Evolutionary conservation across 2,329 filamentous ascomycete genomes (phyloP).

Genomic region (Fusarium scirpi): DNA sequence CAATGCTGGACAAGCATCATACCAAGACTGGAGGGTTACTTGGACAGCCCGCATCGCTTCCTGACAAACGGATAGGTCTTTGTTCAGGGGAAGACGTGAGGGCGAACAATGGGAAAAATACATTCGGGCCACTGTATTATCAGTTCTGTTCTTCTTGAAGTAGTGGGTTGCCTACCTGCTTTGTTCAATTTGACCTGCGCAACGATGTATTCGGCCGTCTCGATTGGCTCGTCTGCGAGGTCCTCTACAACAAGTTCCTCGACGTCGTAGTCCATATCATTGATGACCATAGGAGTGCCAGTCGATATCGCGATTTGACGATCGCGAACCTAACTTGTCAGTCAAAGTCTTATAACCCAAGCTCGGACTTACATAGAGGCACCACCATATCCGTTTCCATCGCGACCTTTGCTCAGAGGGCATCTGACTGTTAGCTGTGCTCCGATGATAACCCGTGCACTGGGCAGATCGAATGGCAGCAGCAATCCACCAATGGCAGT

Average conservation of each 20-base stretch:
- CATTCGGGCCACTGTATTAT: neutral
- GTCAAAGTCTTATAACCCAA: too few relatives aligned
- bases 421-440: neutral
- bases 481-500: slow-evolving; percentile 12
- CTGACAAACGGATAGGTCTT: neutral
- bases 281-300: neutral
- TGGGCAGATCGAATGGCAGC: slow-evolving; percentile 8
- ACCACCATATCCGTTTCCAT: slow-evolving; percentile 15
- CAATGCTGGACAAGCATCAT: neutral
- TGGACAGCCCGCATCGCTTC: neutral
- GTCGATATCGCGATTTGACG: slow-evolving; percentile 10
- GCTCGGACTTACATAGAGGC: neutral
- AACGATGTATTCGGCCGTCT: neutral
- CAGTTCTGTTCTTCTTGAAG: too few relatives aligned
- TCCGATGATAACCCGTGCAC: neutral
- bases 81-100: rapidly evolving
- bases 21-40: neutral
- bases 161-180: neutral
- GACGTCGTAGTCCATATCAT: neutral
- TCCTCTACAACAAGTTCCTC: neutral
- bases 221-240: neutral
- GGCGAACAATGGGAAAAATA: slow-evolving; percentile 4
- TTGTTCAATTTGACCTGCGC: neutral
- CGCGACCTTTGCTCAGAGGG: rapidly evolving
- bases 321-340: neutral